phyloP scores from a whole-genome alignment of 1,139 yeast species.

The Kurtzmaniella quercitrusa region DNA sequence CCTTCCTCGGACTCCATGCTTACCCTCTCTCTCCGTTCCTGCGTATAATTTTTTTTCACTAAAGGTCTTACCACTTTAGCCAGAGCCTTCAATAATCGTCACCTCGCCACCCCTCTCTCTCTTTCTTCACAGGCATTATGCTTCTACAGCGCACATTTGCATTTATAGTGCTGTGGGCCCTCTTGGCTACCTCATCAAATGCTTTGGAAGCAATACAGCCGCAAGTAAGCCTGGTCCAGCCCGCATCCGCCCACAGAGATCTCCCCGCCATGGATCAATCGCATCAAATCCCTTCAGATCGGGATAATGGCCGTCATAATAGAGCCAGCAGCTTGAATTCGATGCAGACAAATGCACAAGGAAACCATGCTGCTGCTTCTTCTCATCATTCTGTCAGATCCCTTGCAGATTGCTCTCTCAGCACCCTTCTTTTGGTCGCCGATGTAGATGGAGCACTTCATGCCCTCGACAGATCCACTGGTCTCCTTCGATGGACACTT shows the following conservation, averaged over 20 bases:
- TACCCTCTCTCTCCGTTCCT: too few species aligned
- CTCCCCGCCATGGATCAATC: not conserved
- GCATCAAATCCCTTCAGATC: not conserved
- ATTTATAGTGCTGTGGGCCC: not conserved
- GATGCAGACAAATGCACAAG: not conserved
- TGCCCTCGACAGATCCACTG: constrained; percentile 75
- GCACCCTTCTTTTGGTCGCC: constrained; percentile 64
- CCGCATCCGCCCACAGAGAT: not conserved
- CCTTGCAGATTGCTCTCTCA: constrained; percentile 53
- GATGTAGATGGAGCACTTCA: constrained; percentile 89
- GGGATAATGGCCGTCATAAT: not conserved
- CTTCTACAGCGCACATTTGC: not conserved
- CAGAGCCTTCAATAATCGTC: not conserved
- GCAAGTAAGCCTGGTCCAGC: not conserved
- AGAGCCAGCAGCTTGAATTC: not conserved
- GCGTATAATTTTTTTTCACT: not conserved
- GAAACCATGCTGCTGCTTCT: not conserved
- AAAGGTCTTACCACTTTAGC: not conserved
- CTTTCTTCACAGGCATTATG: not conserved
- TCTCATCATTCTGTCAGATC: constrained; percentile 12
- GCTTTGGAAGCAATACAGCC: not conserved
- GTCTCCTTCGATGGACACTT: constrained; percentile 75
- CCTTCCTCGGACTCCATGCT: not conserved
- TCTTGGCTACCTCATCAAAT: not conserved
- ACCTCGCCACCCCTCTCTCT: not conserved